phyloP scores from a whole-genome alignment of 2,329 filamentous ascomycete species.

The Phyllosticta citriasiana region DNA sequence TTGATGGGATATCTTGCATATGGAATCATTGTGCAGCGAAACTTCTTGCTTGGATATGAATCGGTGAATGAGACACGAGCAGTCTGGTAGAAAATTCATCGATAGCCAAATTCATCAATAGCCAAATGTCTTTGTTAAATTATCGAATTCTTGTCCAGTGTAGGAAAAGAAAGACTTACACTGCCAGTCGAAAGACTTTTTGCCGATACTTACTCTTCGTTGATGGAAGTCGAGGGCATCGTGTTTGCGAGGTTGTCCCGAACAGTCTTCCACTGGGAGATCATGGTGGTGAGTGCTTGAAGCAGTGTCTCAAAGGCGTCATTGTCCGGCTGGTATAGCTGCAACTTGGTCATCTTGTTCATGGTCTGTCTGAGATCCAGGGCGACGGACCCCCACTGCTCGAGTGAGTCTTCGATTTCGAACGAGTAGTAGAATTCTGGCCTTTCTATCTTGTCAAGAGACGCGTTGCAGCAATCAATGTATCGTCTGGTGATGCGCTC shows the following conservation, averaged over 20 bases:
- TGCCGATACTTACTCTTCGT: not conserved
- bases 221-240: not conserved
- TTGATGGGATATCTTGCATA: not conserved
- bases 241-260: not conserved
- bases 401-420: not conserved
- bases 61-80: not conserved
- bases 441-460: not conserved
- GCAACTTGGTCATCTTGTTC: not conserved
- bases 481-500: not conserved
- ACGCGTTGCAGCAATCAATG: not conserved
- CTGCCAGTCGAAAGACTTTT: not conserved
- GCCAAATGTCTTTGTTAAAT: too few species aligned
- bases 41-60: too few species aligned
- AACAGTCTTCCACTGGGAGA: slow-evolving; percentile 9
- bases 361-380: not conserved
- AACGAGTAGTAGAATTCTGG: not conserved
- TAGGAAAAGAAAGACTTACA: not conserved
- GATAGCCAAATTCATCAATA: not conserved
- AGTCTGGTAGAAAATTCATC: not conserved
- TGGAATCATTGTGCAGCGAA: too few species aligned
- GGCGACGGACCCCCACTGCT: not conserved
- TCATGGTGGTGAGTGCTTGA: not conserved
- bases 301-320: not conserved
- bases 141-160: too few species aligned
- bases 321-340: not conserved